These are phyloP conservation scores for Vitis rotundifolia DNA, from an alignment of 164 flowering plant genomes.

Conservation along the genomic window DNA sequence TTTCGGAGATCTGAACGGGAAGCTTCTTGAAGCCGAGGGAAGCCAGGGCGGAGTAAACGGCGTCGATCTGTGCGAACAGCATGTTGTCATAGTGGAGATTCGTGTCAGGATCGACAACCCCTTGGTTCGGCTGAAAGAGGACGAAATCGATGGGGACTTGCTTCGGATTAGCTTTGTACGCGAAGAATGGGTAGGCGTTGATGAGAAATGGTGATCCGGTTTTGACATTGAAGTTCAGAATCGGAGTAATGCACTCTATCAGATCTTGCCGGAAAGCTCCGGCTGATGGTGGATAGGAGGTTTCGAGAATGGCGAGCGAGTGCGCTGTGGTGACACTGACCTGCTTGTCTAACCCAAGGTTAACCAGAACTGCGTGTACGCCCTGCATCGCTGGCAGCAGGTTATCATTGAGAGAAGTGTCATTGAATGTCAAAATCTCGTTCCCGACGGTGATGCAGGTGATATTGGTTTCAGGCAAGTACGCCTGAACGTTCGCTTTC, in stretches of 20 bases:
- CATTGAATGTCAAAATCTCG: slow-evolving; percentile 57
- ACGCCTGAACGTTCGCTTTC: slow-evolving; percentile 38
- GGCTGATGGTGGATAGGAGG: slow-evolving; percentile 75
- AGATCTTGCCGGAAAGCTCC: slow-evolving; percentile 63
- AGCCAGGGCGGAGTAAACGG: slow-evolving; percentile 49
- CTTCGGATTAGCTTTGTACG: slow-evolving; percentile 57
- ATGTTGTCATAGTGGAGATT: slow-evolving; percentile 64
- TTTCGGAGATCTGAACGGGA: slow-evolving; percentile 52
- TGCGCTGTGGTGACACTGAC: slow-evolving; percentile 74
- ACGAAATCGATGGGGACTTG: slow-evolving; percentile 49
- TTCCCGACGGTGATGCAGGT: slow-evolving; percentile 60
- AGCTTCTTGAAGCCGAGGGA: slow-evolving; percentile 40
- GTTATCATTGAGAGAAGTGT: slow-evolving; percentile 32
- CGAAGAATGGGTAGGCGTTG: slow-evolving; percentile 82
- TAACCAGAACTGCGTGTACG: slow-evolving; percentile 54
- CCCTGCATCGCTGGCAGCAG: slow-evolving; percentile 70
- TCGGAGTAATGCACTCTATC: slow-evolving; percentile 22
- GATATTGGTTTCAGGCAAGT: slow-evolving; percentile 50
- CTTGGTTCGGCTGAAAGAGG: slow-evolving; percentile 49
- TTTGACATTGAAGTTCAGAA: slow-evolving; percentile 48
- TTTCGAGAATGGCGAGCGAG: slow-evolving; percentile 50
- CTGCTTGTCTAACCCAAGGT: slow-evolving; percentile 48
- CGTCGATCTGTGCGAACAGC: slow-evolving; percentile 66
- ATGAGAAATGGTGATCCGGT: slow-evolving; percentile 58
- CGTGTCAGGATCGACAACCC: slow-evolving; percentile 41